Conservation (phyloP, 192 early-diverging fungal species). For the Gryganskiella cystojenkinii region DNA sequence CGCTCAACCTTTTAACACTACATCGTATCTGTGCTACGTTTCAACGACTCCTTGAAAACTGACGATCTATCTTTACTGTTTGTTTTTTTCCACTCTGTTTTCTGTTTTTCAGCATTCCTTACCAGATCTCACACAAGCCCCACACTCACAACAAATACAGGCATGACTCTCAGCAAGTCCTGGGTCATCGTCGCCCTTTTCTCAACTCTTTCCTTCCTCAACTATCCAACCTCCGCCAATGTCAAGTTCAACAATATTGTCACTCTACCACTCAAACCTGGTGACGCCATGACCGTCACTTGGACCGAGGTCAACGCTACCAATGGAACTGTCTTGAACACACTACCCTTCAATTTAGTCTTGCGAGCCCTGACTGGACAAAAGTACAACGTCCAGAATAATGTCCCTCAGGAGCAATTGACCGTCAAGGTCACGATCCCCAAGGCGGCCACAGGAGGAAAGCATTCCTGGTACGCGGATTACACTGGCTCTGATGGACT, state of each 20-base stretch:
- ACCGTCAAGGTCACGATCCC: slow-evolving; percentile 12
- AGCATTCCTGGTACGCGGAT: slow-evolving; percentile 31
- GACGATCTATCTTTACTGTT: too few species aligned
- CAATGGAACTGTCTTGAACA: background rate
- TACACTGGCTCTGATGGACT: slow-evolving; percentile 8
- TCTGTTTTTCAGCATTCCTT: too few species aligned
- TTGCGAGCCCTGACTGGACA: slow-evolving; percentile 41
- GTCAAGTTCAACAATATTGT: slow-evolving; percentile 11
- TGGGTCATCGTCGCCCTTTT: slow-evolving; percentile 1
- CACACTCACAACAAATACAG: background rate
- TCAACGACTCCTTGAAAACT: too few species aligned
- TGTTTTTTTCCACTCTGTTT: too few species aligned
- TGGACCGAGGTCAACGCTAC: slow-evolving; percentile 10
- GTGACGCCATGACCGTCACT: slow-evolving; percentile 4
- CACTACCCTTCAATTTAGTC: slow-evolving; percentile 14
- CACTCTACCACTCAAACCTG: slow-evolving; percentile 7
- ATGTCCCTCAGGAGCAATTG: background rate
- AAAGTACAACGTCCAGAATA: slow-evolving; percentile 1
- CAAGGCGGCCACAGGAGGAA: slow-evolving; percentile 24
- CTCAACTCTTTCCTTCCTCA: slow-evolving; percentile 14
- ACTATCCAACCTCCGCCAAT: slow-evolving; percentile 21
- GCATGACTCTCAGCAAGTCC: background rate
- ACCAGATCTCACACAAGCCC: too few species aligned
- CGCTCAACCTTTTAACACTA: too few species aligned
- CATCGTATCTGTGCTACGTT: too few species aligned